phyloP scores from a whole-genome alignment of 2,329 filamentous ascomycete species.

The Fusarium chuoi region DNA sequence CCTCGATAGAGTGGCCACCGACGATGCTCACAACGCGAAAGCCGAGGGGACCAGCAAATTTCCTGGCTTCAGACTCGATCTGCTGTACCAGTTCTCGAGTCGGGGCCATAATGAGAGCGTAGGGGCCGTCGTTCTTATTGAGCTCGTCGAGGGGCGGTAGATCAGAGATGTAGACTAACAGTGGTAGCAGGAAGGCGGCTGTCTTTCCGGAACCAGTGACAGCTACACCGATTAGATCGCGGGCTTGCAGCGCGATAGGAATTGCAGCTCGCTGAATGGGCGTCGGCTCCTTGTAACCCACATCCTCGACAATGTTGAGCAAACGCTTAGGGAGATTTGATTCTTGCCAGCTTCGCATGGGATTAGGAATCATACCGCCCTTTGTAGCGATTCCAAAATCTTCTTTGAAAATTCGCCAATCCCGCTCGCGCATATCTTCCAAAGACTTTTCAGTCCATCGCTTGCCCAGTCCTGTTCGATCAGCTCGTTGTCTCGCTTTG shows the following conservation, averaged over 20 bases:
- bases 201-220: constrained; percentile 99
- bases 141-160: constrained; percentile 84
- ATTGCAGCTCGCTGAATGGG: constrained; percentile 95
- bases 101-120: constrained; percentile 95
- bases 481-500: constrained; percentile 76
- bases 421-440: constrained; percentile 93
- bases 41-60: constrained; percentile 89
- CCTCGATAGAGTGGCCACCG: constrained; percentile 95
- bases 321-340: constrained; percentile 81
- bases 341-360: constrained; percentile 94
- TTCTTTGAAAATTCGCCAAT: constrained; percentile 99
- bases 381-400: constrained; percentile 98
- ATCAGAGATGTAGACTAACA: constrained; percentile 94
- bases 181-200: constrained; percentile 89
- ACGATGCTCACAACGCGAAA: constrained; percentile 97
- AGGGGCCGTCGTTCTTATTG: constrained; percentile 94
- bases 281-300: constrained; percentile 92
- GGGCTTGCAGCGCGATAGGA: constrained; percentile 89
- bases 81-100: constrained; percentile 98
- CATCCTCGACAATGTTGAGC: constrained; percentile 82
- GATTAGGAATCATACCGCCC: constrained; percentile 90
- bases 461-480: constrained; percentile 82
- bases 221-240: constrained; percentile 97
- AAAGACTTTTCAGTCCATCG: constrained; percentile 96
- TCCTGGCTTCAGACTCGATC: constrained; percentile 92